Evolutionary conservation across 2,329 filamentous ascomycete genomes (phyloP), one percentile per base, ranked within the genome.

Genomic region (Verticillium albo-atrum): DNA sequence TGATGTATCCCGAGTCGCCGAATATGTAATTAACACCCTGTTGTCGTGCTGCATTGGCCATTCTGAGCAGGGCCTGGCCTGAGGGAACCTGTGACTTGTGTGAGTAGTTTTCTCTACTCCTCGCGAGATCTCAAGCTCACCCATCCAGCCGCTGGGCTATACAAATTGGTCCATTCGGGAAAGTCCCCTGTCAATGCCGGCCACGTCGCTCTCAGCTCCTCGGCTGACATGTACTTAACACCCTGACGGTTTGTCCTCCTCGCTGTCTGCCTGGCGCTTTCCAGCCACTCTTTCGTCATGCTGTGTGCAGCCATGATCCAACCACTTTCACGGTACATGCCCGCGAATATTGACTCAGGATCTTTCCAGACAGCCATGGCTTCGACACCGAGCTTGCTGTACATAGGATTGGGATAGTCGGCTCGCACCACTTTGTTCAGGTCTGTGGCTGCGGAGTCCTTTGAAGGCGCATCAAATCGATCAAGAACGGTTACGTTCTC

Each of bases 351-450:
- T 57, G 56, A 74, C 67, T 3, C 68, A 47, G 30, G 66, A 66
- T 15, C 58, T 34, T 69, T 68, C 71, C 71, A 73, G 28, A 66
- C 65, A 4, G 26, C 27, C 54, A 70, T 64, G 10, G 70, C 67
- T 56, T 73, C 69, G 17, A 68, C 63, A 0, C 67, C 72, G 6
- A 71, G 62, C 55, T 65, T 66, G 28, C 66, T 60, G 55, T 72
- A 72, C 53, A 67, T 58, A 15, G 64, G 63, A n/a, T 69, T 66
- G 3, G 68, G 68, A 51, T 75, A 76, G 23, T 74, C 72, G 26
- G 71, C 67, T 6, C 73, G 68, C 17, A 75, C 67, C 25, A 75
- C 70, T 58, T 76, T 76, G 60, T 75, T 75, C 26, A 73, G 64
- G 51, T 75, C 73, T 58, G 61, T 67, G 3, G 62, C 65, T 4